Base-by-base conservation (phyloP, 805 yeast species). In the Clavispora carvajalis region DNA sequence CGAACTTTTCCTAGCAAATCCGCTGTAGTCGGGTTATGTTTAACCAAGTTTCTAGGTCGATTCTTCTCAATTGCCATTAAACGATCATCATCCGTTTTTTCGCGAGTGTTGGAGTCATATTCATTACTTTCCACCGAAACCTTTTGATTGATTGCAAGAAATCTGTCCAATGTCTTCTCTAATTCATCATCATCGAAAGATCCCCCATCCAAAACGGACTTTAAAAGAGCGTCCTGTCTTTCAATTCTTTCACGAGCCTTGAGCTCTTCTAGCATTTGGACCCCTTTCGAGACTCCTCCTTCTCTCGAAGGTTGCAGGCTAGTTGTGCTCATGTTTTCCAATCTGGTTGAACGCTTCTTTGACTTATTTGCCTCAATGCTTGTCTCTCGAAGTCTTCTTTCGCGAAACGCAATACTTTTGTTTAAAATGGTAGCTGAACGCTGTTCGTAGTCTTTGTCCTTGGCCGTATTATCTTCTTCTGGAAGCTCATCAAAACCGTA, bases 21-120 rank as follows among this genome's bases (percentile, higher is more conserved):
- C 10, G 58, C 62, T 0, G 90, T 73, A 7, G 76, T 80, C 1
- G 90, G 88, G 22, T 81, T 56, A 52, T 46, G 59, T 35, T 54
- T 58, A 23, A 72, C 75, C 40, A 85, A 62, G 55, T 84, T 82
- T 13, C 59, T 52, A 2, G 74, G 74, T 37, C 58, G 44, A 49
- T 67, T 59, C 33, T 48, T 38, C 10, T 59, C 62, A 15, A 58
- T 43, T 31, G 51, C 53, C 23, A 41, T 45, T 12, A 31, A 11
- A 18, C 47, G 47, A 35, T 58, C 43, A 39, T 51, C 61, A 23
- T 43, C 45, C 10, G 46, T 41, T 13, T 5, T 13, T 5, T 16
- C 31, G 4, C n/a, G 31, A 11, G 31, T 15, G 10, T 19, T 28
- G 16, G 31, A 12, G 3, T 28, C 31, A 9, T 16, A 5, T 15